phyloP scores from a whole-genome alignment of 2,329 filamentous ascomycete genomes.

The Coniochaeta ligniaria region DNA sequence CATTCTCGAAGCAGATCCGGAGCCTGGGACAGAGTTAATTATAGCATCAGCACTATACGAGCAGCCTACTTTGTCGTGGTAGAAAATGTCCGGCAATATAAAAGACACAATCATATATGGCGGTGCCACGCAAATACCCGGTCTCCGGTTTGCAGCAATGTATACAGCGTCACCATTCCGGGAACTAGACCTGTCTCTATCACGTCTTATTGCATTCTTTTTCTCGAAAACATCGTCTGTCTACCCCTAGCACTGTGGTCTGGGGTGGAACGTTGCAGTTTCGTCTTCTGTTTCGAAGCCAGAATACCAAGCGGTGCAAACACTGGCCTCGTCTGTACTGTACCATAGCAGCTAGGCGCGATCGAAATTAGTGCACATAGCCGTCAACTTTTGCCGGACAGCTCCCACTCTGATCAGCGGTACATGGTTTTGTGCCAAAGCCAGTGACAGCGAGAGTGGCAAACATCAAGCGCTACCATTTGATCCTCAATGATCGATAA shows the following conservation, averaged over 20 bases:
- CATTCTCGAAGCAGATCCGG: not conserved
- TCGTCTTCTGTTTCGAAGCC: not conserved
- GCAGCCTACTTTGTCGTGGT: not conserved
- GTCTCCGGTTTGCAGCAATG: not conserved
- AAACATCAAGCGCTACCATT: too few relatives aligned
- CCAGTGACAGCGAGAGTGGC: not conserved
- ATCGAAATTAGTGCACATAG: not conserved
- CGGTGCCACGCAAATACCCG: not conserved
- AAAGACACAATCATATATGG: not conserved
- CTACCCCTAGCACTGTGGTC: not conserved
- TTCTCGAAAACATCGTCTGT: not conserved
- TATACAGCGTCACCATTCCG: not conserved
- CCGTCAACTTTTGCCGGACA: conserved; percentile 2
- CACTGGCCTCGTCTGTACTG: not conserved
- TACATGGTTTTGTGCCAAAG: not conserved
- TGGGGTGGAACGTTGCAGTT: not conserved
- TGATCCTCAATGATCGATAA: too few relatives aligned
- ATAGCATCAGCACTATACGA: not conserved
- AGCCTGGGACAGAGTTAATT: not conserved
- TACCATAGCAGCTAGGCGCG: not conserved
- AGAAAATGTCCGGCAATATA: conserved; percentile 1
- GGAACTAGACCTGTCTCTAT: not conserved
- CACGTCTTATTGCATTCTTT: not conserved
- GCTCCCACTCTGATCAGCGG: not conserved
- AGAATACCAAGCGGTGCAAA: not conserved